Base-by-base conservation (phyloP, 305 asterid genomes). In the Ilex paraguariensis region DNA sequence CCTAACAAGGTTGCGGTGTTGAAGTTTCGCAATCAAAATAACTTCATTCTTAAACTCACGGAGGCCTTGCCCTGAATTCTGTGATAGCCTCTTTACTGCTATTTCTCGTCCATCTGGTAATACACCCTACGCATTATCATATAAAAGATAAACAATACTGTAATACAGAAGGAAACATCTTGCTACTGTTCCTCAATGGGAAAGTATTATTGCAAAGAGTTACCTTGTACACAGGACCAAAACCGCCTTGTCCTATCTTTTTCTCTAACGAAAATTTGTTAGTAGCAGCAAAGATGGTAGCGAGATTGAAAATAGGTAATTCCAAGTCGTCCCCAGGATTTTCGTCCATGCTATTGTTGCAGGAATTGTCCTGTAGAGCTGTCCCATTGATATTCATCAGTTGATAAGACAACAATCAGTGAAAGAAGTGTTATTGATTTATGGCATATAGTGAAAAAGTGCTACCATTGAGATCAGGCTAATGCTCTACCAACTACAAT, bases 221-320 rank as follows among this genome's bases (percentile, higher is more conserved):
- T 17, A 52, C 56, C 56, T 52, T 52, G 31, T 52, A 52, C 7
- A 52, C 56, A n/a, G 56, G 10, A 17, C 56, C 56, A 9, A 52
- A 52, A n/a, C 56, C 56, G 7, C 56, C 56, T 52, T 52, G 10
- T 10, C 56, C 56, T 3, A 52, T n/a, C 31, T 14, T 52, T 4
- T 52, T 52, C n/a, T 4, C 9, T n/a, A 3, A 16, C 7, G n/a
- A 52, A 14, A 52, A 52, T 10, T 52, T 52, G 4, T 52, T 16
- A 4, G 56, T 52, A 16, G 56, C 56, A 52, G 31, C 30, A 0
- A 14, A 10, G 5, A 52, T n/a, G 14, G 7, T 52, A 3, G 3
- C 56, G 2, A 52, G 10, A 14, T 52, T 31, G 10, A 52, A n/a
- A 21, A 52, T 0, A n/a, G 56, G 56, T 52, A 52, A 7, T 17